Evolutionary conservation across 139 green algal genomes (phyloP).

Genomic region (Nannochloris sp.): DNA sequence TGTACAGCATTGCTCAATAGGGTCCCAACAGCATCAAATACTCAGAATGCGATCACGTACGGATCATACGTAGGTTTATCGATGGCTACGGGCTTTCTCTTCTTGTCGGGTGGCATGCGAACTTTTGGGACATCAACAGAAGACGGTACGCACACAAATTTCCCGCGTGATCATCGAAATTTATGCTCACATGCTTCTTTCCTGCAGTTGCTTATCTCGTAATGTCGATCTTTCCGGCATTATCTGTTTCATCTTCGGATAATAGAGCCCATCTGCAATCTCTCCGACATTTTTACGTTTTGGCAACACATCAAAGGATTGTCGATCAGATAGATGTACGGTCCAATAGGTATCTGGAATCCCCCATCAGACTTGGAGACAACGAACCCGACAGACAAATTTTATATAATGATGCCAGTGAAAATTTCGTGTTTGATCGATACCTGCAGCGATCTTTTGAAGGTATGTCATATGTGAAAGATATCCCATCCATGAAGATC

Average conservation of each 20-base stretch:
- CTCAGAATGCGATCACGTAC: constrained; percentile 43
- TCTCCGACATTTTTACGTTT: constrained; percentile 88
- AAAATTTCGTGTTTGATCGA: no score
- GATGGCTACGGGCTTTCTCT: constrained; percentile 86
- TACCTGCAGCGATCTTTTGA: no score
- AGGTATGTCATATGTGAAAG: no score
- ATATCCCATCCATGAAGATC: no score
- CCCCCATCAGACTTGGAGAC: no score
- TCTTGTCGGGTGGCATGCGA: constrained; percentile 62
- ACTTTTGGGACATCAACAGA: constrained; percentile 69
- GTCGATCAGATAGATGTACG: background rate
- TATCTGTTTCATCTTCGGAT: constrained; percentile 66
- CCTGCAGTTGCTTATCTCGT: constrained; percentile 71
- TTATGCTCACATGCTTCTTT: background rate
- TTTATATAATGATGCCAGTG: no score
- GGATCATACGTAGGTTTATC: constrained; percentile 75
- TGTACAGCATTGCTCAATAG: background rate
- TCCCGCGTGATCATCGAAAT: background rate
- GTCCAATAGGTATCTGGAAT: background rate
- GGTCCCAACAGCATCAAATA: background rate
- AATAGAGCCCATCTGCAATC: constrained; percentile 88
- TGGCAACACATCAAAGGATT: constrained; percentile 53
- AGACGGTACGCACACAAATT: constrained; percentile 2
- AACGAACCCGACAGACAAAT: no score
- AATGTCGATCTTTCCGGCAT: constrained; percentile 75